These are phyloP conservation scores for Rhizopogon vinicolor DNA, from an alignment of 768 basidiomycete genomes.

Conservation along the genomic window DNA sequence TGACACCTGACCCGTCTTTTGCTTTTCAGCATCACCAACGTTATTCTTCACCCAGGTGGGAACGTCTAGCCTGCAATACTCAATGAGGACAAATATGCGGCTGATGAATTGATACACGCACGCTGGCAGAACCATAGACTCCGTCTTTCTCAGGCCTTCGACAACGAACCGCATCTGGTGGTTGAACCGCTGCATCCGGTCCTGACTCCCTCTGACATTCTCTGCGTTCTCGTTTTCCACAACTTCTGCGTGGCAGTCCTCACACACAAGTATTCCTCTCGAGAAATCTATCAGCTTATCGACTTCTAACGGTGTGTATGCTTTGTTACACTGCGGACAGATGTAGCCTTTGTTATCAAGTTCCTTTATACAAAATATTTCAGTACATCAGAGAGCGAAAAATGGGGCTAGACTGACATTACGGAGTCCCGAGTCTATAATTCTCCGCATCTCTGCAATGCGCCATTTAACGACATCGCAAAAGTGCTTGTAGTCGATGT, in stretches of 20 bases:
- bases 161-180: conserved; percentile 83
- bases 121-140: conserved; percentile 82
- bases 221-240: conserved; percentile 91
- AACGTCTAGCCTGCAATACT: conserved; percentile 66
- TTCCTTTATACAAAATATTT: conserved; percentile 49
- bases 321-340: conserved; percentile 82
- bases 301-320: conserved; percentile 83
- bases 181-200: conserved; percentile 95
- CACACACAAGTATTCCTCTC: conserved; percentile 71
- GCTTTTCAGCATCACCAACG: conserved; percentile 57
- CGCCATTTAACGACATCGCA: conserved; percentile 99
- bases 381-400: not conserved
- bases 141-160: conserved; percentile 85
- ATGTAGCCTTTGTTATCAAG: conserved; percentile 97
- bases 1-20: conserved; percentile 45
- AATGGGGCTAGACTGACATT: conserved; percentile 52
- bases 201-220: conserved; percentile 79
- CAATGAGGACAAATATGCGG: not conserved
- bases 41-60: conserved; percentile 77
- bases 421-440: conserved; percentile 84
- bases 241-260: conserved; percentile 82
- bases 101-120: conserved; percentile 33
- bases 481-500: conserved; percentile 92
- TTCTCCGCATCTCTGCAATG: conserved; percentile 85
- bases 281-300: conserved; percentile 75